phyloP scores from a whole-genome alignment of 495 filamentous ascomycete genomes.

The Podospora pseudopauciseta region DNA sequence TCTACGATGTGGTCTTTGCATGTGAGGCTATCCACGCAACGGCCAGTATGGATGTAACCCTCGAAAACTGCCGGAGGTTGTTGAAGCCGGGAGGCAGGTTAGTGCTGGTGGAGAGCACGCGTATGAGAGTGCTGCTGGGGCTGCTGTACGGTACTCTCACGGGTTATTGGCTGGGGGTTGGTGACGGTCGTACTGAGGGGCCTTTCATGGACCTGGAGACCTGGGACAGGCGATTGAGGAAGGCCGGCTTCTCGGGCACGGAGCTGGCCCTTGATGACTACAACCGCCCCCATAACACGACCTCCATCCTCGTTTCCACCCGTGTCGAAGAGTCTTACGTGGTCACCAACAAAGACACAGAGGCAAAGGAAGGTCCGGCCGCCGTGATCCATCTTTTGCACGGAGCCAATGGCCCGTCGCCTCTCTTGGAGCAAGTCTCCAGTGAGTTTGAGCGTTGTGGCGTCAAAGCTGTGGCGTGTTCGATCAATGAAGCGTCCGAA shows the following conservation, averaged over 20 bases:
- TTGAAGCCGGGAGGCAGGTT: conserved; percentile 52
- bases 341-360: no score
- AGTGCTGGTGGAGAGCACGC: conserved; percentile 42
- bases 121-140: conserved; percentile 28
- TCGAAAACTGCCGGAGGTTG: conserved; percentile 40
- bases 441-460: no score
- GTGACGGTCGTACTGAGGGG: conserved; percentile 32
- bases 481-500: no score
- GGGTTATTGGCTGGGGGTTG: conserved; percentile 51
- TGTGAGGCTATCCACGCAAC: conserved; percentile 47
- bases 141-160: conserved; percentile 34
- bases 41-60: conserved; percentile 28
- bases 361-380: no score
- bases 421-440: no score
- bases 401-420: no score
- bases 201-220: conserved; percentile 31
- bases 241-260: conserved; percentile 33
- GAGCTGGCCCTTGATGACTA: no score
- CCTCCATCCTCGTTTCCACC: no score
- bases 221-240: conserved; percentile 41
- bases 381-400: no score
- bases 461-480: no score
- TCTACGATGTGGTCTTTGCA: conserved; percentile 50
- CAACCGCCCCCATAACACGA: no score
- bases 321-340: no score